phyloP scores from a whole-genome alignment of 2,329 filamentous ascomycete genomes.

The Penicillium sp. region DNA sequence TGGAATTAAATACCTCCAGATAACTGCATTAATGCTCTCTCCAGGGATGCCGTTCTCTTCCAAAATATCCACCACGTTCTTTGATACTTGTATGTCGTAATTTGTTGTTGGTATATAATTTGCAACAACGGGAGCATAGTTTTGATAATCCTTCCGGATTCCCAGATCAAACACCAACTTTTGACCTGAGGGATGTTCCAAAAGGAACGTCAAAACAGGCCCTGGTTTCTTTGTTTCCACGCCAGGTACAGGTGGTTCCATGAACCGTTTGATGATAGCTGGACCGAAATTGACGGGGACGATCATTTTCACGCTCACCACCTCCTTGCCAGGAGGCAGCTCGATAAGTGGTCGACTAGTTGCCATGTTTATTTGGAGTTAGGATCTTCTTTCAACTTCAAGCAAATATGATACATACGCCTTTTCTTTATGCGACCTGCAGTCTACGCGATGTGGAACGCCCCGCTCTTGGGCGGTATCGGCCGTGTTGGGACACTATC shows the following conservation, averaged over 20 bases:
- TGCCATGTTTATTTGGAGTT: neutral
- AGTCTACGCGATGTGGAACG: neutral
- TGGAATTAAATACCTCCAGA: neutral
- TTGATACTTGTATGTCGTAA: conserved; percentile 21
- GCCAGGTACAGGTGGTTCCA: conserved; percentile 40
- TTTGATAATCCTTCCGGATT: conserved; percentile 33
- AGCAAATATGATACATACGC: neutral
- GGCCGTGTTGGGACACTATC: neutral
- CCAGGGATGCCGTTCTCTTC: conserved; percentile 14
- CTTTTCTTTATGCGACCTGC: neutral
- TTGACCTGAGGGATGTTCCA: conserved; percentile 15
- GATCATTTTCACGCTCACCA: conserved; percentile 29
- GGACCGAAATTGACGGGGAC: conserved; percentile 45
- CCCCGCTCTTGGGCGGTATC: neutral
- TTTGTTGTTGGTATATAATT: conserved; percentile 19
- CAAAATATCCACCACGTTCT: conserved; percentile 30
- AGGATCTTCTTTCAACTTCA: too few relatives aligned
- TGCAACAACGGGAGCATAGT: conserved; percentile 24
- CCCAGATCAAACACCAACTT: conserved; percentile 35
- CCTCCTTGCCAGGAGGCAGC: neutral
- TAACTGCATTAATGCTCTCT: conserved; percentile 28
- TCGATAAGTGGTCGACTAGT: conserved; percentile 24
- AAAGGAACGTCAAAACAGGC: conserved; percentile 9
- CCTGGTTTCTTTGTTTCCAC: conserved; percentile 27
- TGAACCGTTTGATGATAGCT: conserved; percentile 41